Evolutionary conservation across 257 asterid species (phyloP), one percentile per base, ranked within the genome.

Genomic region (Solanum clarkiae): DNA sequence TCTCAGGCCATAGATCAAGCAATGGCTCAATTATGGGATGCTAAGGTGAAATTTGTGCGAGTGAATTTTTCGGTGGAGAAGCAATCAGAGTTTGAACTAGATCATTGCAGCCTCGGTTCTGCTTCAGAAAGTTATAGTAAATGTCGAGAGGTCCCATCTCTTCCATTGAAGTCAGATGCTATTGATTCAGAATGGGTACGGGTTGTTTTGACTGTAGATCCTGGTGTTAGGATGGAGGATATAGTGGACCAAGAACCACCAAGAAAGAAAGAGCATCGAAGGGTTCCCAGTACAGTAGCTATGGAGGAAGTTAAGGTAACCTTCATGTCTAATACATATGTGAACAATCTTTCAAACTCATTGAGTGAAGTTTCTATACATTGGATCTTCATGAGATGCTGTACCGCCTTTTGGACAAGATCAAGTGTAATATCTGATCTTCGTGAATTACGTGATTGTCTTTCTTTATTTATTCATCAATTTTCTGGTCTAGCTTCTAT

Each of bases 1-100:
- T 97, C 99, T 87, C 98, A 97, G 84, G 99, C 99, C 40, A 95
- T 97, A 86, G 99, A 97, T 88, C 98, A 95, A 90, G 99, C 98
- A 88, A 94, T 97, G 98, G 74, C 97, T 84, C 97, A 95, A 89
- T 87, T 93, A 83, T 93, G 98, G 97, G 98, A 97, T 80, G 92
- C 99, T 86, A 95, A 89, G 84, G 92, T 88, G 82, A 91, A 89
- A 85, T 89, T 88, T 86, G 93, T 89, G 80, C 88, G 81, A 24
- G 90, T 91, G 42, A 88, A 86, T 86, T 94, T 88, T 87, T 92
- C 97, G 51, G 93, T 97, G 89, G 99, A 97, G 90, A 87, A 75
- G 68, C 88, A 80, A 56, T 84, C 90, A 57, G 63, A 45, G 86
- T 70, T 84, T 63, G 88, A 47, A 20, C 55, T 56, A 49, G 84